Base-by-base conservation (phyloP, 2,329 filamentous ascomycete genomes). In the Pseudocercospora pini-densiflorae region DNA sequence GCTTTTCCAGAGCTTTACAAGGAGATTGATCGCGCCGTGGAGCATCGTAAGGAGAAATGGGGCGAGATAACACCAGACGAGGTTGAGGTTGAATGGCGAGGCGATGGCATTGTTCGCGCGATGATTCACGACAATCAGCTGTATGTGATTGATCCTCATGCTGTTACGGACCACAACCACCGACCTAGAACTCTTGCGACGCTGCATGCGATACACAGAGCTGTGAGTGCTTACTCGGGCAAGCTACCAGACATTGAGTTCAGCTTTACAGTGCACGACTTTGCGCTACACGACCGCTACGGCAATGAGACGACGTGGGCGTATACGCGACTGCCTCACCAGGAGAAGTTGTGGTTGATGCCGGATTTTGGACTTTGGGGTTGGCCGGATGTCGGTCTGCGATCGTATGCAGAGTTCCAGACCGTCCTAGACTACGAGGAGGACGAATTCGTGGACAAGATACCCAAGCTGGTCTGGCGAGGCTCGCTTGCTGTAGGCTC, bases 331-430 rank as follows among this genome's bases (percentile, higher is more conserved):
- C 60, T 47, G 36, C 54, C 76, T 70, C 24, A 79, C 10, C 75
- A 78, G 21, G 78, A 82, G 45, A 73, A 72, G n/a, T 72, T 78
- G 6, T 85, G 83, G 83, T 73, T 85, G 21, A 85, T 86, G 78
- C 83, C 84, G 0, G 83, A 85, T 66, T 85, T 85, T 63, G 82
- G 81, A 19, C 74, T 85, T 78, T 81, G 78, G 81, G 29, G 83
- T 78, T 85, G 82, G 83, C 83, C 83, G 2, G 82, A 84, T 65
- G 80, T 82, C 16, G 65, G 65, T 14, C n/a, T 72, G 61, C 66
- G 70, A 31, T 70, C 66, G 1, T 72, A 63, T 12, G 54, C 58
- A 21, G 69, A 67, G 61, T 59, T 65, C 0, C 70, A 71, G 19
- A 69, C 66, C 9, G 51, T 67, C 12, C 66, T 73, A 24, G 64